phyloP scores from a whole-genome alignment of 1,284 basidiomycete species.

The Puccinia novopanici region DNA sequence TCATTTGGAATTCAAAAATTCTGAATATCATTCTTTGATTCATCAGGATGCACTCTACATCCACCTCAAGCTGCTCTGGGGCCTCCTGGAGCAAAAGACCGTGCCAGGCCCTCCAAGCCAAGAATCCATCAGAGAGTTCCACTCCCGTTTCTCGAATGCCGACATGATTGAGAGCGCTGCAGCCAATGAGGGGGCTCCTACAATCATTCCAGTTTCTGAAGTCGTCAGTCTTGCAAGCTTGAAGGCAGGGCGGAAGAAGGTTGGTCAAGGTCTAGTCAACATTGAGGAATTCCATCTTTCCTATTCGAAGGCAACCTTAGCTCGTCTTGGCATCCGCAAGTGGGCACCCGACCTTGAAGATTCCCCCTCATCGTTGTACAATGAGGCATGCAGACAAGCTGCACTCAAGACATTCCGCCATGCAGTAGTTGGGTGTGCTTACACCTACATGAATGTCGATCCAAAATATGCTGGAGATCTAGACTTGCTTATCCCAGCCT shows the following conservation, averaged over 20 bases:
- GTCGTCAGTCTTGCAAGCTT: neutral
- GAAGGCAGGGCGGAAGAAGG: neutral
- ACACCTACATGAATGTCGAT: constrained; percentile 29
- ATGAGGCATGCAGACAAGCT: neutral
- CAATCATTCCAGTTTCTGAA: neutral
- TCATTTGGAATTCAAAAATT: no score
- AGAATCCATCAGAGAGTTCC: neutral
- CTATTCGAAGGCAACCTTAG: neutral
- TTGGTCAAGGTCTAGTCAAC: neutral
- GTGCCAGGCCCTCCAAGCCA: neutral
- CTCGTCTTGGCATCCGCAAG: neutral
- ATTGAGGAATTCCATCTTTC: neutral
- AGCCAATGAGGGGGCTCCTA: neutral
- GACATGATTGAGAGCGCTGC: neutral
- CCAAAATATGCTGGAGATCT: neutral
- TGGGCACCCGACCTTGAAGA: constrained; percentile 19
- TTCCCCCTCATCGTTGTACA: neutral
- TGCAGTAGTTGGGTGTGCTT: neutral
- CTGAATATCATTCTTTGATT: no score
- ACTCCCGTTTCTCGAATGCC: neutral
- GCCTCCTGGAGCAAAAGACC: neutral
- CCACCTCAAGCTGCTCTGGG: constrained; percentile 22
- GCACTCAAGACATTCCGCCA: neutral
- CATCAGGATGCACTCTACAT: neutral
- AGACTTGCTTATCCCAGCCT: neutral